Conservation (phyloP, 345 rosid species). For the Gossypium stocksii region DNA sequence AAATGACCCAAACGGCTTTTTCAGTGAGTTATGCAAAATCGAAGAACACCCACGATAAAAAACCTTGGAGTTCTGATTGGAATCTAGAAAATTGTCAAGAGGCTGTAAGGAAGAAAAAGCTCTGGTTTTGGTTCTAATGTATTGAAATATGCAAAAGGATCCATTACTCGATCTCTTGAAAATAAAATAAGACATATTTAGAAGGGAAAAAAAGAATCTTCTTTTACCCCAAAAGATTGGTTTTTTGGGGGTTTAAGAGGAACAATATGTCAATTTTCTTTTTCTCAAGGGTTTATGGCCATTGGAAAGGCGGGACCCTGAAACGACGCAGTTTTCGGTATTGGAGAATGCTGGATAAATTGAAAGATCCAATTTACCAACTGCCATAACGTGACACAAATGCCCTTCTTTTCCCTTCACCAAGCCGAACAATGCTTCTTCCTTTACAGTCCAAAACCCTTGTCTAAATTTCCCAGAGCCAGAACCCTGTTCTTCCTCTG, state of each 20-base stretch:
- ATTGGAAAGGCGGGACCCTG: not conserved
- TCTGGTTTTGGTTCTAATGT: slow-evolving; percentile 11
- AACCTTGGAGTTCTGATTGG: slow-evolving; percentile 13
- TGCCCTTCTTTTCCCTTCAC: slow-evolving; percentile 17
- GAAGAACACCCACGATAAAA: slow-evolving; percentile 31
- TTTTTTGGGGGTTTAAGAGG: not conserved
- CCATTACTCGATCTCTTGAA: slow-evolving; percentile 26
- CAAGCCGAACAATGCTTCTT: slow-evolving; percentile 19
- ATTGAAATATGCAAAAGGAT: slow-evolving; percentile 12
- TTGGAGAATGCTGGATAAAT: too few relatives aligned
- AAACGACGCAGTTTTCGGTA: slow-evolving; percentile 3
- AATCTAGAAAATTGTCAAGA: slow-evolving; percentile 2
- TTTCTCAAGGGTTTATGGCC: not conserved
- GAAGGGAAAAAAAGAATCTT: not conserved
- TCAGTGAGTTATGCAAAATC: slow-evolving; percentile 22
- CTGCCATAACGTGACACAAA: slow-evolving; percentile 5
- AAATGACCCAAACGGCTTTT: slow-evolving; percentile 11
- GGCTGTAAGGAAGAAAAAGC: slow-evolving; percentile 4
- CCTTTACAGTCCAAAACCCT: slow-evolving; percentile 20
- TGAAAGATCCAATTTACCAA: not conserved
- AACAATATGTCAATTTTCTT: not conserved
- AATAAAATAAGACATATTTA: slow-evolving; percentile 31
- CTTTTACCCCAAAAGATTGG: not conserved
- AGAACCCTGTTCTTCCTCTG: slow-evolving; percentile 23
- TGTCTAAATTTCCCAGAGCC: slow-evolving; percentile 22